Evolutionary conservation across 352 stramenopile species (phyloP), one percentile per base, ranked within the genome.

Genomic region (Phytophthora quininea): DNA sequence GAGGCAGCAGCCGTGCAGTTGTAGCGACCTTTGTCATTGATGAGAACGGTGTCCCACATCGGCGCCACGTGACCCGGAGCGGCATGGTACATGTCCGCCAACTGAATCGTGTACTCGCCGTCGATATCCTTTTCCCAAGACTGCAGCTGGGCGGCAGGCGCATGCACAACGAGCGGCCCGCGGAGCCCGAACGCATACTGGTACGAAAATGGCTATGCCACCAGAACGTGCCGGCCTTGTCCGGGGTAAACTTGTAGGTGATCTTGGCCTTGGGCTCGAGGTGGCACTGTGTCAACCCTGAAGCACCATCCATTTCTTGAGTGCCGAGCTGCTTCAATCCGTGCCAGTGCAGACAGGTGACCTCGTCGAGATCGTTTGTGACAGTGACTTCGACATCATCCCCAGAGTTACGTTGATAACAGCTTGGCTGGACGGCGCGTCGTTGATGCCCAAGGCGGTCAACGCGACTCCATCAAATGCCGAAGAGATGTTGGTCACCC

Each of bases 301-400:
- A 77, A 2, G 65, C 47, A 11, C 72, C 72, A 29, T 80, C 72
- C 72, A 76, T 79, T 62, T 72, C 62, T 54, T 69, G 60, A 31
- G 68, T 79, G 19, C 66, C 67, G 11, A 66, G 67, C 27, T 77
- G 69, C 37, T 69, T 67, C 37, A 78, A 61, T 11, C 72, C 72
- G 30, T 80, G 69, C 69, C 72, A 80, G 27, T 80, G 72, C n/a
- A 77, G 40, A 57, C 64, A 70, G 12, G 65, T 61, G 0, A 58
- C 3, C 0, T 62, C 29, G 37, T 58, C 31, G 11, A 69, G 50
- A n/a, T 72, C 63, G 30, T 73, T 76, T 24, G 55, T 69, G 11
- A 73, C 65, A 19, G 40, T 50, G 3, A 76, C 60, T 54, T 73
- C 37, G n/a, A 71, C 64, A 55, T 69, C 52, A 35, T 76, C 57